Percentiles rank a stretch among this genome's conserved stretches.
Evolutionary conservation across 1,284 basidiomycete species (phyloP).

Genomic region (Kwoniella shivajii): DNA sequence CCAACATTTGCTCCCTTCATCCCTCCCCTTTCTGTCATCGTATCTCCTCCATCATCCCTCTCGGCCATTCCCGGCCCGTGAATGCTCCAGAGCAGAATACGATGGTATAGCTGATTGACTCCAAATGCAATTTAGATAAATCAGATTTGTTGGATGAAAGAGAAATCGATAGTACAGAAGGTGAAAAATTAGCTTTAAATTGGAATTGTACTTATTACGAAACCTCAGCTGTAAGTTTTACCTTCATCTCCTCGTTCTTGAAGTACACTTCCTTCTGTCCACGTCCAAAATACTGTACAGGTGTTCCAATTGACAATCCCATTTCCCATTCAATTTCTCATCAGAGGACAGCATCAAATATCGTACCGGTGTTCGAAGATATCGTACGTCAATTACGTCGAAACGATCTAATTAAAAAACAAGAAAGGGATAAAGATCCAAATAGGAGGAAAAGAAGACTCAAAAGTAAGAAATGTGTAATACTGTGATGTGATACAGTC

Average conservation of each 20-base stretch:
- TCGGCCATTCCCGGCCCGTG: no score
- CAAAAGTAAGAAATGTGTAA: constrained; percentile 27
- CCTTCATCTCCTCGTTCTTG: no score
- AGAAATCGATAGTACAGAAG: constrained; percentile 27
- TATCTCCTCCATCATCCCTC: no score
- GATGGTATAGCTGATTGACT: not conserved
- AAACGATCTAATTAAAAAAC: constrained; percentile 1
- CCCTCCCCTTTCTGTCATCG: no score
- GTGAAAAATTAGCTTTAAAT: constrained; percentile 21
- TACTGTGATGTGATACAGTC: no score
- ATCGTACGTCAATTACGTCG: constrained; percentile 33
- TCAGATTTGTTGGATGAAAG: constrained; percentile 39
- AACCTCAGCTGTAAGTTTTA: constrained; percentile 40
- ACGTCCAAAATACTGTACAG: not conserved
- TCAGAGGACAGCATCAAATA: constrained; percentile 26
- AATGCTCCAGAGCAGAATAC: no score
- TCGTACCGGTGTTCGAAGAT: constrained; percentile 29
- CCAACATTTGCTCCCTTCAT: no score
- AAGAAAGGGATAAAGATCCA: constrained; percentile 5
- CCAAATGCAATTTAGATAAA: constrained; percentile 30
- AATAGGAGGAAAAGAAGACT: not conserved
- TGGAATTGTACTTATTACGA: constrained; percentile 39
- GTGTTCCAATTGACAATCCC: not conserved
- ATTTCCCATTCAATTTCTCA: not conserved
- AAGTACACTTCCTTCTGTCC: not conserved